Evolutionary conservation across 306 rosid genomes (phyloP).

Genomic region (Gastrolobium bilobum): DNA sequence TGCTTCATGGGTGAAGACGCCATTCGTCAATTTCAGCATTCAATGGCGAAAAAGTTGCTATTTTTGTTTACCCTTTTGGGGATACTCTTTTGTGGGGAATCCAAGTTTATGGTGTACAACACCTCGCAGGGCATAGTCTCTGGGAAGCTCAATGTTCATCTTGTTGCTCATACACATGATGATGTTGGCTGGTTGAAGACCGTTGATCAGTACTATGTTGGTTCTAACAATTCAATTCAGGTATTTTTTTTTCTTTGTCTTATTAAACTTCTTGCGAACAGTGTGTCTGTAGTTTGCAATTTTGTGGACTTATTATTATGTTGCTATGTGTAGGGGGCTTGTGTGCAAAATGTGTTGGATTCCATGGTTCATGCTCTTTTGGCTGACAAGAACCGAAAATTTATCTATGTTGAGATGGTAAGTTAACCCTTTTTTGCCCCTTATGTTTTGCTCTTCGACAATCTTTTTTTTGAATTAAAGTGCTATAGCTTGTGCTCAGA

Average conservation of each 20-base stretch:
- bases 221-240: slow-evolving; percentile 87
- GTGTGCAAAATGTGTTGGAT: slow-evolving; percentile 86
- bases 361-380: slow-evolving; percentile 72
- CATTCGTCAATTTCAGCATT: slow-evolving; percentile 36
- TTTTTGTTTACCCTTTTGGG: slow-evolving; percentile 57
- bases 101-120: slow-evolving; percentile 63
- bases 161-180: slow-evolving; percentile 83
- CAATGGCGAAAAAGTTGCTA: slow-evolving; percentile 49
- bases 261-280: background rate
- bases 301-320: slow-evolving; percentile 1
- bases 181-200: slow-evolving; percentile 95
- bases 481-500: slow-evolving; percentile 3
- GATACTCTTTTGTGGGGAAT: slow-evolving; percentile 42
- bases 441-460: slow-evolving; percentile 6
- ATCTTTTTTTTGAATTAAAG: slow-evolving; percentile 20
- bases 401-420: slow-evolving; percentile 78
- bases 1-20: slow-evolving; percentile 20
- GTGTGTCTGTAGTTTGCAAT: slow-evolving; percentile 17
- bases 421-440: background rate
- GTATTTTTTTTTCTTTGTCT: slow-evolving; percentile 34
- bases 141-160: slow-evolving; percentile 81
- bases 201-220: slow-evolving; percentile 88
- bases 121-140: slow-evolving; percentile 69
- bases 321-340: slow-evolving; percentile 66
- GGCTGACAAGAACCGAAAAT: slow-evolving; percentile 85